These are phyloP conservation scores for Leccinum uliginosum DNA, from an alignment of 768 basidiomycete species.

Conservation along the genomic window DNA sequence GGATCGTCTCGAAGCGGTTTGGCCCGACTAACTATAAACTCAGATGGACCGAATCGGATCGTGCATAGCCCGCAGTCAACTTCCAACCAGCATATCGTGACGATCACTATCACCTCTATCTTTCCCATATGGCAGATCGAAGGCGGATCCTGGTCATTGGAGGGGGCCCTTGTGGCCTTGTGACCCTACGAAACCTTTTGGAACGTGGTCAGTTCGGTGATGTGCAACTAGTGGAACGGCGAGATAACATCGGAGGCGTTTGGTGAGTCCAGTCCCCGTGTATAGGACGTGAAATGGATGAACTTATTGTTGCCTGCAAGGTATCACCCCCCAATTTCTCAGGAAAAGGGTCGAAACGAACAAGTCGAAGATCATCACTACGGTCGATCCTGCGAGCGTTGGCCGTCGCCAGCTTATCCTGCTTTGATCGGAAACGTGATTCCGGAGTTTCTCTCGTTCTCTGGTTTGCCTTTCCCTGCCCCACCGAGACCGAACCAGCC, in stretches of 20 bases:
- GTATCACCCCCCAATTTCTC: constrained; percentile 7
- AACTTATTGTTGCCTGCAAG: background rate
- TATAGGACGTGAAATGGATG: background rate
- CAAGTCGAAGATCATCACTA: background rate
- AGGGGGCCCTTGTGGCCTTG: constrained; percentile 45
- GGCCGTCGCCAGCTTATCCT: constrained; percentile 47
- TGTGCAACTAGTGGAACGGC: constrained; percentile 44
- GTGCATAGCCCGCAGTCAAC: background rate
- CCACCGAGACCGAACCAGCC: constrained; percentile 23
- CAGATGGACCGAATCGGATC: background rate
- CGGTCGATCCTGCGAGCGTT: constrained; percentile 17
- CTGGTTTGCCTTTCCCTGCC: constrained; percentile 26
- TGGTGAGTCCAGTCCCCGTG: constrained; percentile 33
- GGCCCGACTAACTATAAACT: background rate
- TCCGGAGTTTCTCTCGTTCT: constrained; percentile 36
- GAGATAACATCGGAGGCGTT: constrained; percentile 45
- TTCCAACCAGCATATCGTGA: background rate
- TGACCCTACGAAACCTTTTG: constrained; percentile 45
- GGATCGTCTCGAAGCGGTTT: background rate
- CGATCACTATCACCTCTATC: background rate
- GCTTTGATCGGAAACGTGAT: constrained; percentile 49
- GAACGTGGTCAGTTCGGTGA: constrained; percentile 38
- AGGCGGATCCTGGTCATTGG: constrained; percentile 40
- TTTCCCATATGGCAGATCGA: constrained; percentile 1
- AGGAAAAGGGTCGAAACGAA: background rate